Percentiles rank a stretch among this genome's conserved stretches.
These are phyloP conservation scores for Alternaria arborescens DNA, from an alignment of 2,329 filamentous ascomycete genomes.

Conservation along the genomic window DNA sequence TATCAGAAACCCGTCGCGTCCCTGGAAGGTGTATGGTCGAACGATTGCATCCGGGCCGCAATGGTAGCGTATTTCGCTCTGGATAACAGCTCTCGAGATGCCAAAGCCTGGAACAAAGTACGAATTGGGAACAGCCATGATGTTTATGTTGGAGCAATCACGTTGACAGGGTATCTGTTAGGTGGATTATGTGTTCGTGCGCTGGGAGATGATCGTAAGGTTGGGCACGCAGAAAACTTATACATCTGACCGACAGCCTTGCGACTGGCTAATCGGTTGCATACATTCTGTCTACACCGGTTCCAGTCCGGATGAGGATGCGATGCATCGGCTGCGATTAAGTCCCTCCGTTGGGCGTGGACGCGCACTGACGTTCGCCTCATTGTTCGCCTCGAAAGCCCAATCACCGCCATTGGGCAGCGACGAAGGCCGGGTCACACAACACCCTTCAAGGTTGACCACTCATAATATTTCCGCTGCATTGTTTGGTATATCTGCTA, in stretches of 20 bases:
- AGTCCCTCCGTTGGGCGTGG: conserved; percentile 33
- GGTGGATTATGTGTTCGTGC: conserved; percentile 19
- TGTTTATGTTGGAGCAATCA: conserved; percentile 4
- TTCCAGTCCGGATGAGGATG: conserved; percentile 13
- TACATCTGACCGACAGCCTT: conserved; percentile 23
- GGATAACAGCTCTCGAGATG: conserved; percentile 55
- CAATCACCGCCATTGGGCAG: conserved; percentile 39
- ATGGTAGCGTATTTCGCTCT: conserved; percentile 55
- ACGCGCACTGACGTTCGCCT: conserved; percentile 40
- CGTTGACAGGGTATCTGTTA: conserved; percentile 16
- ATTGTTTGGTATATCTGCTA: conserved; percentile 14
- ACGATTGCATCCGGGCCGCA: conserved; percentile 55
- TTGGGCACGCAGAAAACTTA: conserved; percentile 34
- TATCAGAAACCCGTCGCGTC: conserved; percentile 54
- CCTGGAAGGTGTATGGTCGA: conserved; percentile 55
- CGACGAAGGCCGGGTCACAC: conserved; percentile 27
- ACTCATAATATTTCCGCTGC: conserved; percentile 15
- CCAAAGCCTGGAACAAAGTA: conserved; percentile 56
- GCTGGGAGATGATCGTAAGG: conserved; percentile 24
- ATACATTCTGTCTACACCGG: conserved; percentile 23
- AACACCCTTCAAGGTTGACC: conserved; percentile 20
- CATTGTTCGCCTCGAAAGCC: conserved; percentile 40
- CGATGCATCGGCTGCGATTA: conserved; percentile 13
- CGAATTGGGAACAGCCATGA: conserved; percentile 46
- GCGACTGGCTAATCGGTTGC: conserved; percentile 12